Evolutionary conservation across 202 grass and related monocot genomes (phyloP), one percentile per base, ranked within the genome.

Genomic region (Schoenoplectus tabernaemontani): DNA sequence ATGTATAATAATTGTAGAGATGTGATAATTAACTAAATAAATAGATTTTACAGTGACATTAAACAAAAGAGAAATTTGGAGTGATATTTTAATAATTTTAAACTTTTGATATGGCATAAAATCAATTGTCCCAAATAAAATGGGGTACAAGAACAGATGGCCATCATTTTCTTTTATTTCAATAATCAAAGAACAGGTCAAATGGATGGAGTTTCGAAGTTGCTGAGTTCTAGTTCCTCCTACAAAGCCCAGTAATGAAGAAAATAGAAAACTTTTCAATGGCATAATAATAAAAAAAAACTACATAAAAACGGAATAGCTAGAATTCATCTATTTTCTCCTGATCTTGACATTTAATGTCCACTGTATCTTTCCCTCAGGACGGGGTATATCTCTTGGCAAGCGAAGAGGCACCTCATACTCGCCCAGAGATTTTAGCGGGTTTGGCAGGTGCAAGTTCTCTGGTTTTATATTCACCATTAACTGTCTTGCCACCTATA

Each of bases 381-480:
- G 91, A 0, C 84, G 83, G 4, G 96, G 91, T 83, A 98, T 92
- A 56, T 91, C 91, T 78, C 75, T 86, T 22, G 90, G 96, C 22
- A 98, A 86, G 9, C 83, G 84, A 47, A 98, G 90, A 33, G 91
- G 96, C 64, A 98, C n/a, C 84, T 97, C 89, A 51, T 94, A 94
- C 69, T 97, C 89, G 28, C 91, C 95, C 5, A 92, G 59, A 17
- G 88, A 87, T 33, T 63, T 22, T 17, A 95, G 77, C 78, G 91
- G 90, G 53, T 84, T 86, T 4, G 84, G 76, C 32, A 98, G 43
- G 9, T 95, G 90, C 42, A 98, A 82, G 71, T 98, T 98, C 59
- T 98, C 96, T 5, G 91, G 85, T 36, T 92, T 83, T 73, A 98
- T 95, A 73, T 74, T 90, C 57, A 98, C 81, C 65, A 84, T 81